Evolutionary conservation across 768 basidiomycete genomes (phyloP).

Genomic region (Trametes meyenii): DNA sequence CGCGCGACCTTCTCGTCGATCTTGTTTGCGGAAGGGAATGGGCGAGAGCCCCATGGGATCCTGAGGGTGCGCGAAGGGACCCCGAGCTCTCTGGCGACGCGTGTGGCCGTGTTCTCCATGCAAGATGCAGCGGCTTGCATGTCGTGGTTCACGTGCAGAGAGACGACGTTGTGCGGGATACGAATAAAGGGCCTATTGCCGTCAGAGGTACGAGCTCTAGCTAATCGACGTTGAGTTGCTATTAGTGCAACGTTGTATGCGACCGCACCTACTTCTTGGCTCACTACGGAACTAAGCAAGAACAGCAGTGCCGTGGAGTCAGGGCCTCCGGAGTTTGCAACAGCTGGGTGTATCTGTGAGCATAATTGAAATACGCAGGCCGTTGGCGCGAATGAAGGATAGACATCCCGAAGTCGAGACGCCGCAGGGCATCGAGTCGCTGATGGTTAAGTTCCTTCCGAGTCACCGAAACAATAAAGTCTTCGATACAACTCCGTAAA

Average conservation of each 20-base stretch:
- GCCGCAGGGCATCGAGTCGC: too few relatives aligned
- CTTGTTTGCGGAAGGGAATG: slow-evolving; percentile 52
- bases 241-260: too few relatives aligned
- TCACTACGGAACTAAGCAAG: slow-evolving; percentile 43
- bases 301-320: slow-evolving; percentile 82
- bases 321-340: slow-evolving; percentile 82
- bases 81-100: slow-evolving; percentile 44
- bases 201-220: too few relatives aligned
- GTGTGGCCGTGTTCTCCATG: slow-evolving; percentile 57
- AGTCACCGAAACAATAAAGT: too few relatives aligned
- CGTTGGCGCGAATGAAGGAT: neutral
- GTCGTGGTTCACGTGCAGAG: slow-evolving; percentile 71
- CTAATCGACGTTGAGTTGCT: too few relatives aligned
- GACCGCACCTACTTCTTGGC: slow-evolving; percentile 20
- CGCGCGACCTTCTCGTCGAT: slow-evolving; percentile 62
- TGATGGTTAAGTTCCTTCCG: too few relatives aligned
- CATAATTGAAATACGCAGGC: neutral
- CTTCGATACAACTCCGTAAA: too few relatives aligned
- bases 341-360: slow-evolving; percentile 43
- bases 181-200: neutral
- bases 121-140: slow-evolving; percentile 57
- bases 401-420: neutral
- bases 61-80: slow-evolving; percentile 49
- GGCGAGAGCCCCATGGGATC: slow-evolving; percentile 60
- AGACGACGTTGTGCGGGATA: slow-evolving; percentile 43